These are phyloP conservation scores for Epichloe scottii DNA, from an alignment of 2,329 filamentous ascomycete genomes.

Conservation along the genomic window DNA sequence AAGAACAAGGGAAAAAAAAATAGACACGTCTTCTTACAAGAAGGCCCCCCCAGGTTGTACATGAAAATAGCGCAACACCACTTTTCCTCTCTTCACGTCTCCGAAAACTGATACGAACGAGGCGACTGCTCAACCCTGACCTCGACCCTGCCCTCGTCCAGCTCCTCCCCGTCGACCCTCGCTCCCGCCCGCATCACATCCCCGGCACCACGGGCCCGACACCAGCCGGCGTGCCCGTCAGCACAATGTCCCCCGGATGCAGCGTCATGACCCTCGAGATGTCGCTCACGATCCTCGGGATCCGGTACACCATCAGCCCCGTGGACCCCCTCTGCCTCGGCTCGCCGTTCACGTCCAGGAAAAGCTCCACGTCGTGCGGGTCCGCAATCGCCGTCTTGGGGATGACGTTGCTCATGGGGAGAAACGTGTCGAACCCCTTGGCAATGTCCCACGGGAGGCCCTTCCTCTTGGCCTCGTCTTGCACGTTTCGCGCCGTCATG, in stretches of 20 bases:
- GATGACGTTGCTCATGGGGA: constrained; percentile 74
- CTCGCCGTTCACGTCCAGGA: constrained; percentile 70
- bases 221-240: constrained; percentile 96
- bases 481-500: constrained; percentile 91
- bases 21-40: too few species aligned
- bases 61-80: not conserved
- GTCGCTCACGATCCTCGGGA: constrained; percentile 77
- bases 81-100: constrained; percentile 39
- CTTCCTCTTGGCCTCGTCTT: constrained; percentile 92
- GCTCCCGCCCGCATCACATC: constrained; percentile 81
- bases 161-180: constrained; percentile 64
- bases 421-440: constrained; percentile 97
- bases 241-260: constrained; percentile 78
- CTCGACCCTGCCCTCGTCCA: constrained; percentile 75
- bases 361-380: constrained; percentile 80
- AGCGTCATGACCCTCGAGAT: constrained; percentile 93
- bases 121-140: constrained; percentile 71
- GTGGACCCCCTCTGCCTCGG: constrained; percentile 76
- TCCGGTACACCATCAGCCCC: constrained; percentile 85
- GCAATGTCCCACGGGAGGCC: constrained; percentile 91
- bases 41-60: too few species aligned
- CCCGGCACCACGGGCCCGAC: constrained; percentile 72
- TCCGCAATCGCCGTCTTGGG: constrained; percentile 68
- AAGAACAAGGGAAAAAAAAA: too few species aligned
- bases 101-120: constrained; percentile 62